These are phyloP conservation scores for Hondaea fermentalgiana DNA, from an alignment of 108 stramenopile species.

Conservation along the genomic window DNA sequence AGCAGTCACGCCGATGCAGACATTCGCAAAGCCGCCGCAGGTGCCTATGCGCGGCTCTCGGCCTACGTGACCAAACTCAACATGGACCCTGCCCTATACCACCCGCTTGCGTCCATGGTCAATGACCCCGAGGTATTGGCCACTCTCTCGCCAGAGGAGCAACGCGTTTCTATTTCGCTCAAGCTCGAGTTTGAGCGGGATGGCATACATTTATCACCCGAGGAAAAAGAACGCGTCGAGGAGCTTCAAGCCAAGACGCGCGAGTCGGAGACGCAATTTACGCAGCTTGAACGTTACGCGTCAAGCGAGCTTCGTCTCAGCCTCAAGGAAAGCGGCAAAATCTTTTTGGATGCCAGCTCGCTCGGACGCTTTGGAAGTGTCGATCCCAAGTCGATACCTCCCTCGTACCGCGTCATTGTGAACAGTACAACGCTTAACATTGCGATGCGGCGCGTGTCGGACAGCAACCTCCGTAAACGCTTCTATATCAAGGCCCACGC, in stretches of 20 bases:
- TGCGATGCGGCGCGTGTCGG: background rate
- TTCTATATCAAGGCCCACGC: background rate
- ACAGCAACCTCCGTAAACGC: background rate
- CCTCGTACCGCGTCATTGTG: background rate
- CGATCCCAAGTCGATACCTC: background rate
- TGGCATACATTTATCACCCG: slow-evolving; percentile 72
- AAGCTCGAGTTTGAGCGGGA: slow-evolving; percentile 79
- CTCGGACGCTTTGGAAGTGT: background rate
- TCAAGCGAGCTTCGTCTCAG: slow-evolving; percentile 30
- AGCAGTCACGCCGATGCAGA: slow-evolving; percentile 62
- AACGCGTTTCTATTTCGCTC: slow-evolving; percentile 22
- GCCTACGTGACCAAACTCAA: slow-evolving; percentile 78
- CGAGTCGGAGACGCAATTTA: slow-evolving; percentile 63
- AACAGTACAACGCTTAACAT: background rate
- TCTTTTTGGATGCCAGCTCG: background rate
- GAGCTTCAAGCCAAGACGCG: slow-evolving; percentile 56
- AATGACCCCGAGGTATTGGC: background rate
- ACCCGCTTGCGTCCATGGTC: slow-evolving; percentile 24
- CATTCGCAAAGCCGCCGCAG: slow-evolving; percentile 65
- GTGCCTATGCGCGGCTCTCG: slow-evolving; percentile 62
- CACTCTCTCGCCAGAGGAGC: slow-evolving; percentile 23
- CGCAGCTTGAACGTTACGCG: slow-evolving; percentile 20
- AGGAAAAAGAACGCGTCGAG: slow-evolving; percentile 60
- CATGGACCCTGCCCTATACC: slow-evolving; percentile 64
- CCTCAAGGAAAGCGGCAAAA: slow-evolving; percentile 35